Evolutionary conservation across 768 basidiomycete species (phyloP).

Genomic region (Suillus occidentalis): DNA sequence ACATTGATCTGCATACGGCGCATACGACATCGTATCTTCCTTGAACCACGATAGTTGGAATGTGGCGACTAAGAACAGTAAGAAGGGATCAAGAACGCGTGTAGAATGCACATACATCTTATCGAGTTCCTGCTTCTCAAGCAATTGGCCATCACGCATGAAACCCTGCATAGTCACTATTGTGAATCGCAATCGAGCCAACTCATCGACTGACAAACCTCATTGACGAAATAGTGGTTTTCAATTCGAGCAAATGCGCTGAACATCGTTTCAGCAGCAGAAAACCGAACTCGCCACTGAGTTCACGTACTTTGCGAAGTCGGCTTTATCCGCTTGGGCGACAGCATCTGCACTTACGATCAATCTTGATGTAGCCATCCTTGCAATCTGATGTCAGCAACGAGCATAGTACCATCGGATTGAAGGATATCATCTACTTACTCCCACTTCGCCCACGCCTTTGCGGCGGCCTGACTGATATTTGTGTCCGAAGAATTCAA

Average conservation of each 20-base stretch:
- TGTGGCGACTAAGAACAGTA: conserved; percentile 65
- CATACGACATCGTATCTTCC: conserved; percentile 91
- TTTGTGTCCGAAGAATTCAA: conserved; percentile 72
- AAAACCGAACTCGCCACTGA: conserved; percentile 8
- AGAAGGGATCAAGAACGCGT: conserved; percentile 9
- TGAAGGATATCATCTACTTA: conserved; percentile 38
- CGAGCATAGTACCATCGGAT: background rate
- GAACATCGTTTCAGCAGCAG: conserved; percentile 7
- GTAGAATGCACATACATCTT: conserved; percentile 63
- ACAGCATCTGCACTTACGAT: conserved; percentile 68
- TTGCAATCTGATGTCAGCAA: conserved; percentile 27
- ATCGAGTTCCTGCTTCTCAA: conserved; percentile 81
- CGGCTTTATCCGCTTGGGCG: conserved; percentile 65
- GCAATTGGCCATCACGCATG: conserved; percentile 84
- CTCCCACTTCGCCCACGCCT: conserved; percentile 92
- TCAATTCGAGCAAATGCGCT: conserved; percentile 89
- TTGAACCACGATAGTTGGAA: conserved; percentile 80
- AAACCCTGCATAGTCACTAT: conserved; percentile 55
- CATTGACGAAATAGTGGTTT: conserved; percentile 89
- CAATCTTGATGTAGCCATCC: conserved; percentile 82
- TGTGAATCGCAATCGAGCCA: background rate
- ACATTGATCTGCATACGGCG: conserved; percentile 49
- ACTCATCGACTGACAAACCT: conserved; percentile 39
- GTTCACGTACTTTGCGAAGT: conserved; percentile 67
- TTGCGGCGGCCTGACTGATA: conserved; percentile 66